These are phyloP conservation scores for Xylariaceae sp. DNA, from an alignment of 2,329 filamentous ascomycete species.

Conservation along the genomic window DNA sequence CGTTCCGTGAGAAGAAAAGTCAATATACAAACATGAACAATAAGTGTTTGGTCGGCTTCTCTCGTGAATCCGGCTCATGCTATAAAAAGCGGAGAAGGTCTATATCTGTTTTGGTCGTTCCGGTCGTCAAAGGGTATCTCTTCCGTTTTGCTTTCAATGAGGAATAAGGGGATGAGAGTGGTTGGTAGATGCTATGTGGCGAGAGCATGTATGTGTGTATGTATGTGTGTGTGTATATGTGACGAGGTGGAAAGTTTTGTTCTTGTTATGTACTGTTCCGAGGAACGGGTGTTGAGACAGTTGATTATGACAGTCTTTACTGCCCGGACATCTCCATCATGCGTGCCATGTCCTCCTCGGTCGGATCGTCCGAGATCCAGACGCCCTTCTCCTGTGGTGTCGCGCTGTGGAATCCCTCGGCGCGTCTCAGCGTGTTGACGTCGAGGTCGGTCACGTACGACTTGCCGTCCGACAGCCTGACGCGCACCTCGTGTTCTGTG, in stretches of 20 bases:
- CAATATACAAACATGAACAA: conserved; percentile 10
- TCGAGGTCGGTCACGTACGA: conserved; percentile 90
- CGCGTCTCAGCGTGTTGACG: conserved; percentile 79
- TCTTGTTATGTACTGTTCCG: no score
- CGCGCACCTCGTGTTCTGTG: conserved; percentile 86
- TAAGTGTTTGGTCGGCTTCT: not conserved
- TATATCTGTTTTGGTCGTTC: conserved; percentile 17
- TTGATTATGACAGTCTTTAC: conserved; percentile 12
- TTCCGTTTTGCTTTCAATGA: conserved; percentile 1
- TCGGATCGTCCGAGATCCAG: conserved; percentile 71
- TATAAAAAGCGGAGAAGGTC: no score
- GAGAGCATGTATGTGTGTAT: no score
- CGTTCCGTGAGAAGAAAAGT: not conserved
- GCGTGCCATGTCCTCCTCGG: conserved; percentile 53
- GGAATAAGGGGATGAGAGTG: conserved; percentile 3
- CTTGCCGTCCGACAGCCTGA: conserved; percentile 69
- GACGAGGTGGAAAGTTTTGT: no score
- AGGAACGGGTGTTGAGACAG: no score
- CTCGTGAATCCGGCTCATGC: conserved; percentile 5
- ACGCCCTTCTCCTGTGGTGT: conserved; percentile 83
- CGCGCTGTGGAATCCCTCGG: conserved; percentile 75
- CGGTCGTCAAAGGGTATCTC: conserved; percentile 12
- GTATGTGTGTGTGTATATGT: no score
- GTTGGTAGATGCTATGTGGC: no score
- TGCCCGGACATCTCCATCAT: conserved; percentile 48